phyloP scores from a whole-genome alignment of 2,329 filamentous ascomycete genomes.

The Aspergillus fumigatiaffinis region DNA sequence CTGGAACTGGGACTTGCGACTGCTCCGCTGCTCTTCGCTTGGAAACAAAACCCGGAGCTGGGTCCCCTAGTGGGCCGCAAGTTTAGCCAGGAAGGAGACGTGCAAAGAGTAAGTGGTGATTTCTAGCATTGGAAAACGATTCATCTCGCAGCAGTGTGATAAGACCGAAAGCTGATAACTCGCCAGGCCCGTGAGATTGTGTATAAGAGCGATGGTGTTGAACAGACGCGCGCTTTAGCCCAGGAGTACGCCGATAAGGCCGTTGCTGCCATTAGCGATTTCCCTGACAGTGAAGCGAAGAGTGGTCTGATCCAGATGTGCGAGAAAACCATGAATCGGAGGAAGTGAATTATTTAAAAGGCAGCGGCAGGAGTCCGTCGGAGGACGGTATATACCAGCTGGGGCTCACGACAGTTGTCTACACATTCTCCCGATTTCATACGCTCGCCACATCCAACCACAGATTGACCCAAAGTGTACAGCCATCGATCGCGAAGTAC shows the following conservation, averaged over 20 bases:
- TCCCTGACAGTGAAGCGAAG: slow-evolving; percentile 95
- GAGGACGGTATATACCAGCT: not conserved
- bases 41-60: slow-evolving; percentile 81
- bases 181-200: slow-evolving; percentile 80
- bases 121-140: not conserved
- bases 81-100: slow-evolving; percentile 79
- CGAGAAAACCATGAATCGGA: slow-evolving; percentile 79
- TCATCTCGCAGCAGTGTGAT: not conserved
- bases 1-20: slow-evolving; percentile 90
- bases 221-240: slow-evolving; percentile 85
- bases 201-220: slow-evolving; percentile 75
- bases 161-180: not conserved
- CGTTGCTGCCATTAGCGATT: slow-evolving; percentile 73
- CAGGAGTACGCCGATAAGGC: slow-evolving; percentile 89
- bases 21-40: slow-evolving; percentile 89
- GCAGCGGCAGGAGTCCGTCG: not conserved
- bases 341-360: slow-evolving; percentile 57
- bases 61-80: slow-evolving; percentile 88
- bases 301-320: slow-evolving; percentile 90
- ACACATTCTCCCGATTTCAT: not conserved
- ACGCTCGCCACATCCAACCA: not conserved
- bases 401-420: not conserved
- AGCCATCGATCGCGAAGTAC: not conserved
- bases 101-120: slow-evolving; percentile 63
- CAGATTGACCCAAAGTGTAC: not conserved